Evolutionary conservation across 805 yeast genomes (phyloP), one percentile per base, ranked within the genome.

Genomic region (Candida broadrunensis): DNA sequence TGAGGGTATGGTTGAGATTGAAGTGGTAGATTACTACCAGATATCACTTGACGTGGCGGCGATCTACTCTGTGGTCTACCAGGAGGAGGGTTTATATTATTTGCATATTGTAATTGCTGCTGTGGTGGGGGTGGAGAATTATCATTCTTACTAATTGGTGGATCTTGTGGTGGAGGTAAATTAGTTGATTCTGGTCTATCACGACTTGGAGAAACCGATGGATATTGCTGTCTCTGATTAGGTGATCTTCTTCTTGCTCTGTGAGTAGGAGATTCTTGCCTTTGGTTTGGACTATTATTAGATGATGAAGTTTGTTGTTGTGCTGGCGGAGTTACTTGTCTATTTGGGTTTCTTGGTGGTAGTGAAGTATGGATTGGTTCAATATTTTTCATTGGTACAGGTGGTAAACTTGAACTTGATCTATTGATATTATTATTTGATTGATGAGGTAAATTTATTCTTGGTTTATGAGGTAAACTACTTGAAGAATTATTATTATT

Each of bases 21-120:
- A 16, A 32, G 23, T 12, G 21, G 32, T 29, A 15, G 32, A 29
- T 8, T 17, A 31, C 15, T 31, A 15, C 13, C 17, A 9, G 19
- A 36, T 4, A 17, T 13, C 6, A n/a, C 16, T 24, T 11, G 31
- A 19, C 33, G 35, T 16, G 35, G 34, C 9, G 38, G 34, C 7
- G 21, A 38, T 33, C 20, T 30, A 27, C 25, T n/a, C n/a, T n/a
- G n/a, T n/a, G n/a, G n/a, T n/a, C n/a, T 36, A 18, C 25, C 23
- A 30, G 41, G 31, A 33, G 21, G n/a, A 21, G 24, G 16, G 16
- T 34, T 17, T 12, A 21, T 5, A 24, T 36, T 35, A n/a, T n/a
- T n/a, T n/a, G n/a, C n/a, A n/a, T n/a, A n/a, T n/a, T n/a, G n/a
- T n/a, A n/a, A n/a, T n/a, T n/a, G n/a, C n/a, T n/a, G 5, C 14